A percentile compares a stretch with the other conserved stretches of the same genome.
These are phyloP conservation scores for Pleurostoma richardsiae DNA, from an alignment of 2,329 filamentous ascomycete genomes.

Conservation along the genomic window DNA sequence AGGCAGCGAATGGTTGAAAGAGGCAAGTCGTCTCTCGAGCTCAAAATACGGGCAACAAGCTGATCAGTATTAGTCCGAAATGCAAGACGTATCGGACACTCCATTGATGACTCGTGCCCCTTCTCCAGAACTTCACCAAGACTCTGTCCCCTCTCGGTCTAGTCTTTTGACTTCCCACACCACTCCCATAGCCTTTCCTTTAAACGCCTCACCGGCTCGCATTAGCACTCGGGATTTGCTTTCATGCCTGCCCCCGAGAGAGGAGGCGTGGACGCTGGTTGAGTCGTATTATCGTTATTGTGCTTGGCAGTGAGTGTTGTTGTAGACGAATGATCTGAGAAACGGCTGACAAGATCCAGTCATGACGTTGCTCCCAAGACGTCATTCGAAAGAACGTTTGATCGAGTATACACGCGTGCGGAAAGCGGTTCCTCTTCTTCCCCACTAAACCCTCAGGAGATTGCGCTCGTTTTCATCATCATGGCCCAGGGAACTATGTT, in stretches of 20 bases:
- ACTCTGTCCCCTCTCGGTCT: background rate
- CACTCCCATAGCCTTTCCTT: background rate
- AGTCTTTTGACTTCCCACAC: background rate
- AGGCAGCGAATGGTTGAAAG: slow-evolving; percentile 3
- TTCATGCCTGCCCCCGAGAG: background rate
- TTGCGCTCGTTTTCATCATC: background rate
- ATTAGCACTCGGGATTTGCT: background rate
- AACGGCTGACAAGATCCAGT: background rate
- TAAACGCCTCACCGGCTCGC: background rate
- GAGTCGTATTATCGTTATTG: slow-evolving; percentile 4
- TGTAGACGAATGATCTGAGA: background rate
- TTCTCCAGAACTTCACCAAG: background rate
- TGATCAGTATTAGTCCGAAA: background rate
- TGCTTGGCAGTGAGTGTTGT: slow-evolving; percentile 1
- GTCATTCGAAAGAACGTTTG: background rate
- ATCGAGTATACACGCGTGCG: background rate
- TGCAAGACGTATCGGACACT: background rate
- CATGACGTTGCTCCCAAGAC: background rate
- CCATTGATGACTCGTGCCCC: background rate
- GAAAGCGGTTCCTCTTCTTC: background rate
- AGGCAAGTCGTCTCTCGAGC: slow-evolving; percentile 1
- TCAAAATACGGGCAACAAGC: background rate
- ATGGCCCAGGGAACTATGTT: background rate
- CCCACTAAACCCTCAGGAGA: background rate
- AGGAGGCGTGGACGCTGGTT: slow-evolving; percentile 1